Percentiles rank a stretch among this genome's conserved stretches.
Evolutionary conservation across 306 rosid species (phyloP).

Genomic region (Fagus sylvatica): DNA sequence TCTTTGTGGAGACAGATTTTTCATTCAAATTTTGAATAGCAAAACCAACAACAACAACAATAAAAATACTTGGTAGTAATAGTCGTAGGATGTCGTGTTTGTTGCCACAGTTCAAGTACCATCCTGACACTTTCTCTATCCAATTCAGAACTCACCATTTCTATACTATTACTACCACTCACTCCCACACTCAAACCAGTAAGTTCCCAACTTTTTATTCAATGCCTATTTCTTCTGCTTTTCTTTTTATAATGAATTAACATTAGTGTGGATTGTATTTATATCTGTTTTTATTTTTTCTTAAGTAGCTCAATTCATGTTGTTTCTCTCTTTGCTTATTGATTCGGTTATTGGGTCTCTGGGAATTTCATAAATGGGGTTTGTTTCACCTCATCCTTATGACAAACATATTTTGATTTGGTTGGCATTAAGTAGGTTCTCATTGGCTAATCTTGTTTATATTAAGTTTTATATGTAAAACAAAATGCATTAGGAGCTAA

Average conservation of each 20-base stretch:
- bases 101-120: constrained; percentile 73
- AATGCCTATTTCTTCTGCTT: no score
- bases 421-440: neutral
- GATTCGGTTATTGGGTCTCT: neutral
- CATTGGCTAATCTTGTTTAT: neutral
- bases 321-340: neutral
- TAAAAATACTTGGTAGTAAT: neutral
- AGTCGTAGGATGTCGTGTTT: constrained; percentile 65
- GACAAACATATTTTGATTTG: neutral
- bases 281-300: neutral
- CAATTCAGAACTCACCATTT: constrained; percentile 45
- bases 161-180: constrained; percentile 10
- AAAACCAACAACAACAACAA: neutral
- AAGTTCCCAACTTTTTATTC: constrained; percentile 11
- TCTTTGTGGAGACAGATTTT: neutral
- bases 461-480: neutral
- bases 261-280: neutral
- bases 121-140: constrained; percentile 49
- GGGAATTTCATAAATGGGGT: neutral
- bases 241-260: neutral
- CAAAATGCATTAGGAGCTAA: neutral
- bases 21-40: neutral
- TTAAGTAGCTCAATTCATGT: neutral
- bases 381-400: neutral
- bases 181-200: constrained; percentile 33